Percentiles rank a stretch among this genome's conserved stretches.
These are phyloP conservation scores for Neurospora cerealis DNA, from an alignment of 495 filamentous ascomycete species.

Conservation along the genomic window DNA sequence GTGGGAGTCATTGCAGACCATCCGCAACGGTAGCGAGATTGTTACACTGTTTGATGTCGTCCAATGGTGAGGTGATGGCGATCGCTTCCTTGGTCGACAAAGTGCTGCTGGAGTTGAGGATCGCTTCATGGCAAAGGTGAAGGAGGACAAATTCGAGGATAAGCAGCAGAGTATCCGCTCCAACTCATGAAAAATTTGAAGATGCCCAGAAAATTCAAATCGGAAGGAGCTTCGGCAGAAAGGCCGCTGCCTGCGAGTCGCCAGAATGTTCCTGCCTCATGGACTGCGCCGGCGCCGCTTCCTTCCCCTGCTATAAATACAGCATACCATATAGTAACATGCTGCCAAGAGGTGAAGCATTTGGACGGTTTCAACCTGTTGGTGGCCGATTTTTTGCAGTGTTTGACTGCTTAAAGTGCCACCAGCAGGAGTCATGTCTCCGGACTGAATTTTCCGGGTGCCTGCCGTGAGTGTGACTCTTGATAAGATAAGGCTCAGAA, in stretches of 20 bases:
- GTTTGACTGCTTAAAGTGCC: neutral
- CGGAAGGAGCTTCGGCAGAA: neutral
- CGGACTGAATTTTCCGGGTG: neutral
- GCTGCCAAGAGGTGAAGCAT: neutral
- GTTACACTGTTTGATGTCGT: neutral
- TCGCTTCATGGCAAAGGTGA: neutral
- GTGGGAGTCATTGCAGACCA: neutral
- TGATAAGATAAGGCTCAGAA: neutral
- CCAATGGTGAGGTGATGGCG: neutral
- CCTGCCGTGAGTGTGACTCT: neutral
- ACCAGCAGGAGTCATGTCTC: neutral
- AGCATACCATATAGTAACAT: neutral
- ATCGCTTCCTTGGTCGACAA: neutral
- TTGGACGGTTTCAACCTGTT: neutral
- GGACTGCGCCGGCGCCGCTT: neutral
- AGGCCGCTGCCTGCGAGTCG: neutral
- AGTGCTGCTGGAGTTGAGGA: neutral
- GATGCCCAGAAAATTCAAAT: neutral
- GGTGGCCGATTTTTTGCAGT: neutral
- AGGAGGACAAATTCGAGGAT: neutral
- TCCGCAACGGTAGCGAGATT: neutral
- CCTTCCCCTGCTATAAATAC: neutral
- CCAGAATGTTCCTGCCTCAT: neutral
- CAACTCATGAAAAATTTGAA: too few relatives aligned
- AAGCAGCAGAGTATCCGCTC: too few relatives aligned